Base-by-base conservation (phyloP, 2,329 filamentous ascomycete species). In the Cercospora canescens region DNA sequence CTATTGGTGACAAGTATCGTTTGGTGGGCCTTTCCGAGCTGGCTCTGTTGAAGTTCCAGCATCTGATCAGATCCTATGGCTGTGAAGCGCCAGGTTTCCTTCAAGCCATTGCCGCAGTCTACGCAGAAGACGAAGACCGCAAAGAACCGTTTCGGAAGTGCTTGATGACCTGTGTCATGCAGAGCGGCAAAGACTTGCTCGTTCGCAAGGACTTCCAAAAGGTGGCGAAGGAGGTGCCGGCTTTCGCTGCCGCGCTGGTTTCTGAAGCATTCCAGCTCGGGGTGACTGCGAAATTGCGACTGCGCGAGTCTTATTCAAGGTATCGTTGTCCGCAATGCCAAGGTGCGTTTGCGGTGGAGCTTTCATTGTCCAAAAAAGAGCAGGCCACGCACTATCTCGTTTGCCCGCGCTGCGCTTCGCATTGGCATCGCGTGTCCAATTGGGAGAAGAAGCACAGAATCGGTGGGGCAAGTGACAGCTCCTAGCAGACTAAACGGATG, bases 1-100 rank as follows among this genome's bases (percentile, higher is more conserved):
- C 18, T 1, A 35, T 62, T 2, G 64, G 30, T 6, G 57, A 69
- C 57, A 69, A 67, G 64, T 65, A 62, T 34, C 11, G 21, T 11
- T 63, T 68, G 11, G 3, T 56, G 16, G 48, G 39, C 2, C 65
- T 67, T 12, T 39, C 34, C 8, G 7, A 18, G 3, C 48, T 64
- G 8, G 62, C 65, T 6, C 28, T 21, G 6, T 11, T 34, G 6
- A 67, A 67, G 37, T 67, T 67, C 57, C 16, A 50, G 12, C 6
- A 6, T n/a, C 24, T 24, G 21, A 14, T 59, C 6, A 3, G 5
- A 7, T 3, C 16, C 12, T 11, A 54, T 16, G 48, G 48, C 21
- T 32, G 14, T 18, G 24, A 54, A 9, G 48, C 48, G 8, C 48
- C 24, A 30, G 48, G 48, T 12, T 54, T 54, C 21, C 48, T 54